phyloP scores from a whole-genome alignment of 495 filamentous ascomycete species.

The Penicillium crystallinum region DNA sequence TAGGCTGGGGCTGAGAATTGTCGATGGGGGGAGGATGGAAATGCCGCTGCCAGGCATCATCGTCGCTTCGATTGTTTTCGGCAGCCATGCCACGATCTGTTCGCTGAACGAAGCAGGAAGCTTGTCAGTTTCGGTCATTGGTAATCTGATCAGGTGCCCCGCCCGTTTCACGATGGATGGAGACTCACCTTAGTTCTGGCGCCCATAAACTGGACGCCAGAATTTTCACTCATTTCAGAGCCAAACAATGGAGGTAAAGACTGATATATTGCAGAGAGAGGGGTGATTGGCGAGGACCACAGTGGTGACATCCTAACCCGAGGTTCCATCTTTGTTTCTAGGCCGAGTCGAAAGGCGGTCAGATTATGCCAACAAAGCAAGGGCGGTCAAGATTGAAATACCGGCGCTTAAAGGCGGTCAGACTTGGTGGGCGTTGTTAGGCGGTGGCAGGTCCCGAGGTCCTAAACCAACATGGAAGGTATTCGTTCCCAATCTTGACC shows the following conservation, averaged over 20 bases:
- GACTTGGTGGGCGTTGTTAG: neutral
- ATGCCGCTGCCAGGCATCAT: slow-evolving; percentile 16
- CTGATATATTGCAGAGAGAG: neutral
- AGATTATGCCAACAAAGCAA: neutral
- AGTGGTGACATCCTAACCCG: neutral
- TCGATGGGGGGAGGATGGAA: slow-evolving; percentile 20
- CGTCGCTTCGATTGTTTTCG: slow-evolving; percentile 15
- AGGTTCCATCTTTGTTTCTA: slow-evolving; percentile 7
- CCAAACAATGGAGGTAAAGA: neutral
- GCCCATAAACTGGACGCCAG: slow-evolving; percentile 35
- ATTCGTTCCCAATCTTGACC: neutral
- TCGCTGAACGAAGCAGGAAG: slow-evolving; percentile 24
- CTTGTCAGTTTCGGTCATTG: slow-evolving; percentile 3
- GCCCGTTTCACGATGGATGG: slow-evolving; percentile 8
- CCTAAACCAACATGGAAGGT: too few relatives aligned
- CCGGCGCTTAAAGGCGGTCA: too few relatives aligned
- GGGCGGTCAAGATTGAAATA: slow-evolving; percentile 1
- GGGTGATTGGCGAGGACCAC: neutral
- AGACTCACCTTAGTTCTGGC: slow-evolving; percentile 39
- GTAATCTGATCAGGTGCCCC: slow-evolving; percentile 22
- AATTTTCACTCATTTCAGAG: slow-evolving; percentile 34
- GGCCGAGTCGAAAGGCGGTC: slow-evolving; percentile 19
- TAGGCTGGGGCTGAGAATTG: slow-evolving; percentile 7
- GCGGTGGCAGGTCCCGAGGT: neutral
- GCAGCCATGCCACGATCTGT: slow-evolving; percentile 37